Conservation (phyloP, 1,284 basidiomycete species). For the Irpex sp. region DNA sequence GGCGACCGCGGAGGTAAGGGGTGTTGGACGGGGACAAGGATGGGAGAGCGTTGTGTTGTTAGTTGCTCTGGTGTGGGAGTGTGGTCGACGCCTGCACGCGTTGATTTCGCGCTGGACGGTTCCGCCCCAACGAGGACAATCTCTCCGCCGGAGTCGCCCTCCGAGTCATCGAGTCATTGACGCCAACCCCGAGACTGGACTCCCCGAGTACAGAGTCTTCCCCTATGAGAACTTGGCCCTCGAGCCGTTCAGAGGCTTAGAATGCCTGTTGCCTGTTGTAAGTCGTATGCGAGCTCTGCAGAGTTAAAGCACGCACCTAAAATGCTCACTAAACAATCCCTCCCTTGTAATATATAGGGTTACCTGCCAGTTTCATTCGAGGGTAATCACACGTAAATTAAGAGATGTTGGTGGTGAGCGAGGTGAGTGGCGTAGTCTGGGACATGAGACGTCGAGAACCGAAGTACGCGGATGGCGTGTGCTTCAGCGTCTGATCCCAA, state of each 20-base stretch:
- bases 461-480: no score
- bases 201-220: conserved; percentile 61
- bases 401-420: no score
- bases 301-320: no score
- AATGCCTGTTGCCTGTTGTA: no score
- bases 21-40: neutral
- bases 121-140: conserved; percentile 47
- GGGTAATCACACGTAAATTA: no score
- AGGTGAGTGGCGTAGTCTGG: no score
- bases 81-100: neutral
- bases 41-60: neutral
- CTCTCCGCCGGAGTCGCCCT: conserved; percentile 60
- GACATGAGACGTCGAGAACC: no score
- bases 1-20: neutral
- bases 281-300: no score
- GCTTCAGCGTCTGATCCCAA: no score
- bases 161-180: conserved; percentile 44
- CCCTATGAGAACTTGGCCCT: conserved; percentile 68
- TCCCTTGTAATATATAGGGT: no score
- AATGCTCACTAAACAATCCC: no score
- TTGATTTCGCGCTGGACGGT: conserved; percentile 29
- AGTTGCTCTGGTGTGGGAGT: neutral
- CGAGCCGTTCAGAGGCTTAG: conserved; percentile 44
- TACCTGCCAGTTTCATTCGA: no score
- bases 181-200: conserved; percentile 8